Evolutionary conservation across 2,329 filamentous ascomycete species (phyloP).

Genomic region (Pyrenophora graminea): DNA sequence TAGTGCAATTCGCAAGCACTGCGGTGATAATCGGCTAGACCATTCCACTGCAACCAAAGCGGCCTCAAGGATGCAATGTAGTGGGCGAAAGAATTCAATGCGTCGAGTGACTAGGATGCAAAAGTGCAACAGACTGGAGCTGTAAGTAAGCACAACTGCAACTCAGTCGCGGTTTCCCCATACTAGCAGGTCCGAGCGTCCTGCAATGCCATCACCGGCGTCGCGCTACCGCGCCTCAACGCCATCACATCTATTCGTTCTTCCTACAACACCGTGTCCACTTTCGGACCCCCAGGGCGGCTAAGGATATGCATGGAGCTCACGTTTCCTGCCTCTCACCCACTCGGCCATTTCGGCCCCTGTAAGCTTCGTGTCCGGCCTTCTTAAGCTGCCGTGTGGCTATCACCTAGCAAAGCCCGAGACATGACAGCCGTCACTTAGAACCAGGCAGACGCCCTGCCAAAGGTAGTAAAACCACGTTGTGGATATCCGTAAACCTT

Average conservation of each 20-base stretch:
- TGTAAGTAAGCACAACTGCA: background rate
- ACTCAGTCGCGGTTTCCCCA: constrained; percentile 14
- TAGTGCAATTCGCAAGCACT: constrained; percentile 6
- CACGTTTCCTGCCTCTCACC: constrained; percentile 2
- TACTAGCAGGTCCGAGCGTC: constrained; percentile 11
- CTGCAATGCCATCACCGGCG: constrained; percentile 8
- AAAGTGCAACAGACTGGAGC: background rate
- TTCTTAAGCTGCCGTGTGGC: constrained; percentile 5
- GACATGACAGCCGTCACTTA: constrained; percentile 14
- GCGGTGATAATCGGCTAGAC: constrained; percentile 4
- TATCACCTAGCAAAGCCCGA: constrained; percentile 8
- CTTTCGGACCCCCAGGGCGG: constrained; percentile 9
- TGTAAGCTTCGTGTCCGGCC: constrained; percentile 11
- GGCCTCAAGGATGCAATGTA: background rate
- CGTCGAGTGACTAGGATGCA: background rate
- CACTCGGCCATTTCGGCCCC: constrained; percentile 16
- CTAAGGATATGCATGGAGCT: constrained; percentile 6
- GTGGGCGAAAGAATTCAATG: background rate
- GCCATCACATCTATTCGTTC: constrained; percentile 14
- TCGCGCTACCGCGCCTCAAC: constrained; percentile 7
- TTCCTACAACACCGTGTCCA: constrained; percentile 1
- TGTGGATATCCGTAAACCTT: background rate
- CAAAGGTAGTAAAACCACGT: constrained; percentile 9
- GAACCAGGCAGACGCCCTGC: constrained; percentile 14
- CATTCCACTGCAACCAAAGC: constrained; percentile 6